phyloP scores from a whole-genome alignment of 805 yeast genomes.

The Helenozyma baotianmanensis region DNA sequence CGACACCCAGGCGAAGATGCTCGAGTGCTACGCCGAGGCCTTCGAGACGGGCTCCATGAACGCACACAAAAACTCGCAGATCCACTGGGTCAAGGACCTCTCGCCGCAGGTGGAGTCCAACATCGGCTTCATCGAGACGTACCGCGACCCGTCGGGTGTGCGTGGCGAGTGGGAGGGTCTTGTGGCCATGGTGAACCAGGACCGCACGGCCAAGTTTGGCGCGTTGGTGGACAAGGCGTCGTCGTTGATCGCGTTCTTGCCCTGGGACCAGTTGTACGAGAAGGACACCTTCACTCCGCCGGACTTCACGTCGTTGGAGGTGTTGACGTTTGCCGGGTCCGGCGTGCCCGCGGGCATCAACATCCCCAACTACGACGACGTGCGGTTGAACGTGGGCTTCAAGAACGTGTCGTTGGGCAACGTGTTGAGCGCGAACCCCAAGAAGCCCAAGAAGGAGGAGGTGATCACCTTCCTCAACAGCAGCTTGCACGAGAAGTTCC shows the following conservation, averaged over 20 bases:
- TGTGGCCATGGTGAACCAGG: conserved; percentile 86
- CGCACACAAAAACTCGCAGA: conserved; percentile 81
- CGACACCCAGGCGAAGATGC: conserved; percentile 63
- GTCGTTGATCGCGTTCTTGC: conserved; percentile 58
- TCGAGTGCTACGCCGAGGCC: conserved; percentile 60
- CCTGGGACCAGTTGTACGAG: conserved; percentile 75
- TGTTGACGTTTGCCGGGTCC: conserved; percentile 81
- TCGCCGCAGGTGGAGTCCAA: conserved; percentile 71
- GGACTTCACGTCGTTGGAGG: conserved; percentile 87
- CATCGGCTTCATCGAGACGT: conserved; percentile 88
- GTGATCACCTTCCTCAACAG: conserved; percentile 62
- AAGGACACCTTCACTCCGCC: conserved; percentile 88
- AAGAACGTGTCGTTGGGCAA: conserved; percentile 88
- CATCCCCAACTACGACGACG: conserved; percentile 89
- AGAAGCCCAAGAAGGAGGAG: conserved; percentile 60
- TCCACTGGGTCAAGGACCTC: conserved; percentile 81
- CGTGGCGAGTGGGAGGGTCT: conserved; percentile 93
- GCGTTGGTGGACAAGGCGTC: conserved; percentile 65
- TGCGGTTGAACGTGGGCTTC: conserved; percentile 77
- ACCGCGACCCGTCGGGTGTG: conserved; percentile 87
- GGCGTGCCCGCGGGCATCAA: conserved; percentile 94
- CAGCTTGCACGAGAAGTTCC: conserved; percentile 51
- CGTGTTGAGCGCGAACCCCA: conserved; percentile 64
- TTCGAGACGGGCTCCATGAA: conserved; percentile 79
- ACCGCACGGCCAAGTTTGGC: conserved; percentile 76